These are phyloP conservation scores for Gentiana dahurica DNA, from an alignment of 257 asterid genomes.

Conservation along the genomic window DNA sequence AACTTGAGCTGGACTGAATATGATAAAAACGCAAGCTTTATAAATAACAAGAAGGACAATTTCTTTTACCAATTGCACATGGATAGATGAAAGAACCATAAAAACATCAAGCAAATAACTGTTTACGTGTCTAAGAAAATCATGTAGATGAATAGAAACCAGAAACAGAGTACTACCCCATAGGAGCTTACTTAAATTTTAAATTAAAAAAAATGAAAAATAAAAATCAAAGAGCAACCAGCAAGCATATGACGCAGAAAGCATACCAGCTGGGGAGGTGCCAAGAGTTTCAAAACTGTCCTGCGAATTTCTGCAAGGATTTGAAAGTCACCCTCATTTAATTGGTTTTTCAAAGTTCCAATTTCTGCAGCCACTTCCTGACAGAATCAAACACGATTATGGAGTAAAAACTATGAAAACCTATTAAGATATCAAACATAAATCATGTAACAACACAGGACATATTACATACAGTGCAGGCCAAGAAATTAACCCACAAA, in stretches of 20 bases:
- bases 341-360: constrained; percentile 37
- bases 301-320: constrained; percentile 69
- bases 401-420: not conserved
- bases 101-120: not conserved
- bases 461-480: not conserved
- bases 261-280: constrained; percentile 80
- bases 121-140: too few relatives aligned
- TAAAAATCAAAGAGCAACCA: too few relatives aligned
- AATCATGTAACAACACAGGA: not conserved
- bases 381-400: constrained; percentile 5
- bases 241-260: constrained; percentile 1
- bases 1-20: not conserved
- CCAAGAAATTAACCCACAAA: not conserved
- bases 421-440: not conserved
- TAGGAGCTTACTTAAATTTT: too few relatives aligned
- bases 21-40: too few relatives aligned
- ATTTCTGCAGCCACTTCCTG: constrained; percentile 72
- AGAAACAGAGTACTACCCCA: too few relatives aligned
- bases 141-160: too few relatives aligned
- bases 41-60: not conserved
- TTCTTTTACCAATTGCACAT: not conserved
- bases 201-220: too few relatives aligned
- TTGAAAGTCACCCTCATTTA: constrained; percentile 50
- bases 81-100: not conserved
- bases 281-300: constrained; percentile 68